These are phyloP conservation scores for Moesziomyces sp. DNA, from an alignment of 1,284 basidiomycete species.

Conservation along the genomic window DNA sequence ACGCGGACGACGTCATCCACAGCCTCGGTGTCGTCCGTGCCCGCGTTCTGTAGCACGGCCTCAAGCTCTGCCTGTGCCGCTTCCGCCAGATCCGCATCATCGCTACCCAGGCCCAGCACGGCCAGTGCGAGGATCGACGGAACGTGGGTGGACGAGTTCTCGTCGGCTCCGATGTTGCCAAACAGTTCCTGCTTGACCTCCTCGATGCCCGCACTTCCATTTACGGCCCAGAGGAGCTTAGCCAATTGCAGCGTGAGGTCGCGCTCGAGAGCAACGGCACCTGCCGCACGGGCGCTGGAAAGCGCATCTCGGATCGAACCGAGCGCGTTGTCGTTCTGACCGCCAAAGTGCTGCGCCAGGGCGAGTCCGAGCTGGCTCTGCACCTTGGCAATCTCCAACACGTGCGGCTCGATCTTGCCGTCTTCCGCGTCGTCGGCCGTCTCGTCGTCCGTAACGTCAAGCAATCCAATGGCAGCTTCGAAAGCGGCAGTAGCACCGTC, in stretches of 20 bases:
- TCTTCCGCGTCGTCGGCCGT: constrained; percentile 64
- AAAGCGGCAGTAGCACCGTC: constrained; percentile 77
- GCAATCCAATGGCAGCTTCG: constrained; percentile 78
- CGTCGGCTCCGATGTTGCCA: constrained; percentile 7
- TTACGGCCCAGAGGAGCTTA: constrained; percentile 17
- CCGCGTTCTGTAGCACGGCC: not conserved
- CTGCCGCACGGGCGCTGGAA: not conserved
- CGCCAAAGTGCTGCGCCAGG: constrained; percentile 19
- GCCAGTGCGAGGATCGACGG: constrained; percentile 83
- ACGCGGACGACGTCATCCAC: constrained; percentile 18
- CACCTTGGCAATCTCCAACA: constrained; percentile 11
- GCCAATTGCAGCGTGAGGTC: constrained; percentile 26
- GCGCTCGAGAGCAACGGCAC: not conserved
- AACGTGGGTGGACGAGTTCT: constrained; percentile 70
- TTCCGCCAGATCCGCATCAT: constrained; percentile 83
- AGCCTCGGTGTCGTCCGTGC: not conserved
- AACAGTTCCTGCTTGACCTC: constrained; percentile 24
- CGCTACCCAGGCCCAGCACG: constrained; percentile 83
- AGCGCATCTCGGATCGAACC: constrained; percentile 15
- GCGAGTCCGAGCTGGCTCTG: constrained; percentile 33
- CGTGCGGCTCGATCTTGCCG: constrained; percentile 1
- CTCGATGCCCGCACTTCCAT: constrained; percentile 11
- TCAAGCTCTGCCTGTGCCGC: constrained; percentile 84
- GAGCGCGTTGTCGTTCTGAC: constrained; percentile 14
- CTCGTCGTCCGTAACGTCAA: constrained; percentile 70